Evolutionary conservation across 441 rosid species (phyloP).

Genomic region (Jatropha podagrica): DNA sequence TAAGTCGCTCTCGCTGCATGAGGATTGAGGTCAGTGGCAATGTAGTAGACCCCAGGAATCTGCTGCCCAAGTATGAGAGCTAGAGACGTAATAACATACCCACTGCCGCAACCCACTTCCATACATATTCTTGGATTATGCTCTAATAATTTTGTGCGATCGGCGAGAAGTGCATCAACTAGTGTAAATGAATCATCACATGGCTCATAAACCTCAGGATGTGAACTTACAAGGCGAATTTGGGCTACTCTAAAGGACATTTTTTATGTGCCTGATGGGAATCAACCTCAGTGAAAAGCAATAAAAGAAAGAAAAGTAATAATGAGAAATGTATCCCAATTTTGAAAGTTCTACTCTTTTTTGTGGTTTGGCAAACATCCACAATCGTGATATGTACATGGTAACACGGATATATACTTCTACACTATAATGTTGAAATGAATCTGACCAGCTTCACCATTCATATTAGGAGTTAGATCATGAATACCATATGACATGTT

Average conservation of each 20-base stretch:
- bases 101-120: conserved; percentile 95
- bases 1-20: conserved; percentile 62
- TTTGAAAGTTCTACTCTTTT: neutral
- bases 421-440: too few relatives aligned
- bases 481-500: neutral
- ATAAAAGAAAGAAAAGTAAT: neutral
- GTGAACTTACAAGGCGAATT: conserved; percentile 77
- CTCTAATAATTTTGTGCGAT: conserved; percentile 49
- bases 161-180: conserved; percentile 87
- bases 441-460: neutral
- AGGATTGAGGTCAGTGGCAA: conserved; percentile 77
- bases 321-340: neutral
- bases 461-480: too few relatives aligned
- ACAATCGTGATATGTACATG: neutral
- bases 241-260: conserved; percentile 63
- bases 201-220: conserved; percentile 89
- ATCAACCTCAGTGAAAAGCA: neutral
- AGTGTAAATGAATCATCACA: conserved; percentile 94
- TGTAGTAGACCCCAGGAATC: conserved; percentile 38
- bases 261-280: conserved; percentile 23
- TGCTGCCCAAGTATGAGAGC: conserved; percentile 67
- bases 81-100: conserved; percentile 89
- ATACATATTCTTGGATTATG: conserved; percentile 67
- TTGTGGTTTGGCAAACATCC: neutral
- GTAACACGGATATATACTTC: too few relatives aligned